These are phyloP conservation scores for Penstemon eatonii DNA, from an alignment of 257 asterid species.

Conservation along the genomic window DNA sequence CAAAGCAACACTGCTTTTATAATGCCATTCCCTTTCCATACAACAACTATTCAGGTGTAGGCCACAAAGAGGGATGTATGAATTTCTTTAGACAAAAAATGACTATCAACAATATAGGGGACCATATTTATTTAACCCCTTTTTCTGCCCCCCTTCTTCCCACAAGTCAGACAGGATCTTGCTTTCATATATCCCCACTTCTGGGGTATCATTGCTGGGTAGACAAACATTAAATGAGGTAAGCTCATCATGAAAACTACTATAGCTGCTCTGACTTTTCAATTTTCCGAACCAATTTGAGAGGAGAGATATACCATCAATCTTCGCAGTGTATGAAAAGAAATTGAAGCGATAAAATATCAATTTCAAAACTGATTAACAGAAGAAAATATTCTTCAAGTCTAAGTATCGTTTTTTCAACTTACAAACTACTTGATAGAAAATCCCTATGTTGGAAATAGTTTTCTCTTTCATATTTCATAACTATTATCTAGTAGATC, in stretches of 20 bases:
- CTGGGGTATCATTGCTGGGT: slow-evolving; percentile 30
- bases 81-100: slow-evolving; percentile 21
- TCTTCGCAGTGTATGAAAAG: background rate
- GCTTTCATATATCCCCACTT: slow-evolving; percentile 45
- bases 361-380: slow-evolving; percentile 18
- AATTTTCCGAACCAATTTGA: slow-evolving; percentile 30
- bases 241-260: slow-evolving; percentile 19
- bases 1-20: slow-evolving; percentile 21
- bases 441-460: background rate
- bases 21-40: slow-evolving; percentile 32
- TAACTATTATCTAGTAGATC: slow-evolving; percentile 9
- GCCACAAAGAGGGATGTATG: slow-evolving; percentile 39
- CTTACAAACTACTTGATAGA: slow-evolving; percentile 2
- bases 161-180: slow-evolving; percentile 53
- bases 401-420: slow-evolving; percentile 1
- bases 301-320: background rate
- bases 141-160: slow-evolving; percentile 54
- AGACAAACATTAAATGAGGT: slow-evolving; percentile 39
- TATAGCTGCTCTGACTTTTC: slow-evolving; percentile 31
- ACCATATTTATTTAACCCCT: slow-evolving; percentile 37
- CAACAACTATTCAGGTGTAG: slow-evolving; percentile 33
- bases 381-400: slow-evolving; percentile 12
- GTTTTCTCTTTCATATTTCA: slow-evolving; percentile 1
- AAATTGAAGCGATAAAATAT: slow-evolving; percentile 9
- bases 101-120: slow-evolving; percentile 38